Evolutionary conservation across 179 eudicot genomes (phyloP).

Genomic region (Corrigiola litoralis): DNA sequence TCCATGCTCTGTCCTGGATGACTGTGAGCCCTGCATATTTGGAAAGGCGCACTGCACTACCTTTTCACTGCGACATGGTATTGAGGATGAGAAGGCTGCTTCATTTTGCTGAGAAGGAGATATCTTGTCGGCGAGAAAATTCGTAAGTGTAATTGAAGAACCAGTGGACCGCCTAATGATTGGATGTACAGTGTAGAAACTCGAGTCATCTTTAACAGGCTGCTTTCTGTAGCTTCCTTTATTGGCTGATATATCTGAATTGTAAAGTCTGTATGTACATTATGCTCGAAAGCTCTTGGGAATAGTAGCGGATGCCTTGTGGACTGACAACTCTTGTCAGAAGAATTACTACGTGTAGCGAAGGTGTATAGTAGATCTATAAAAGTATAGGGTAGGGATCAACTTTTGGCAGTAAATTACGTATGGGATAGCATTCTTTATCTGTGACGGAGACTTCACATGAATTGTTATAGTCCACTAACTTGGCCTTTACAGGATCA

Average conservation of each 20-base stretch:
- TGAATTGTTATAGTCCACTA: too few species aligned
- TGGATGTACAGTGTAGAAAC: background rate
- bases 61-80: constrained; percentile 91
- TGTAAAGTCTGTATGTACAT: constrained; percentile 10
- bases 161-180: background rate
- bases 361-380: constrained; percentile 2
- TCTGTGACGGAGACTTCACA: too few species aligned
- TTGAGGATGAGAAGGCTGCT: constrained; percentile 75
- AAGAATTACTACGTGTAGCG: constrained; percentile 2
- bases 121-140: constrained; percentile 28
- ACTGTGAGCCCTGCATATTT: constrained; percentile 87
- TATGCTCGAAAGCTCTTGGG: constrained; percentile 1
- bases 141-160: background rate
- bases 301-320: background rate
- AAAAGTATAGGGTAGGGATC: too few species aligned
- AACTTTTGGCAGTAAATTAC: too few species aligned
- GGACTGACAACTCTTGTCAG: background rate
- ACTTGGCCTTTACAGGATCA: too few species aligned
- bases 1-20: constrained; percentile 96
- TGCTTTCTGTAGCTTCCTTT: background rate
- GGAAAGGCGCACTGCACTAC: constrained; percentile 84
- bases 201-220: background rate
- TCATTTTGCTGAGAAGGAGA: constrained; percentile 86
- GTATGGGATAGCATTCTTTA: too few species aligned
- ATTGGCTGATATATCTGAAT: background rate